Evolutionary conservation across 2,329 filamentous ascomycete species (phyloP).

Genomic region (Nemania sp.): DNA sequence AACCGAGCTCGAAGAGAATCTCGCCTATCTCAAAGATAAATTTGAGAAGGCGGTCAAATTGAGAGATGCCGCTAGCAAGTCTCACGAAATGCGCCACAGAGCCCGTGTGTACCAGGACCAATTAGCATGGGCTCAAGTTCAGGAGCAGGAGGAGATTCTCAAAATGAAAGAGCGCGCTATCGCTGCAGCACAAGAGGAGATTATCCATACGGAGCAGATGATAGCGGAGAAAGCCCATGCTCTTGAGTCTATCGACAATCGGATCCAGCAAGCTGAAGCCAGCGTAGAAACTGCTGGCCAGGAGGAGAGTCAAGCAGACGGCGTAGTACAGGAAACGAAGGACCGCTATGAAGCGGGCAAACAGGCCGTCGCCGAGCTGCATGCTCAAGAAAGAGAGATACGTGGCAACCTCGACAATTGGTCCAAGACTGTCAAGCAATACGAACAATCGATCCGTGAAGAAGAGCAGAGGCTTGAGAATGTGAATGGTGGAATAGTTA

Average conservation of each 20-base stretch:
- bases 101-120: constrained; percentile 65
- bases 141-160: constrained; percentile 68
- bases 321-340: constrained; percentile 54
- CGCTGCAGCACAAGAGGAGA: constrained; percentile 41
- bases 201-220: constrained; percentile 42
- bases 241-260: constrained; percentile 53
- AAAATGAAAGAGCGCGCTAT: constrained; percentile 39
- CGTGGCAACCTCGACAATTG: constrained; percentile 60
- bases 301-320: constrained; percentile 52
- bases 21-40: constrained; percentile 62
- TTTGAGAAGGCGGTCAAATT: constrained; percentile 66
- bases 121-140: constrained; percentile 86
- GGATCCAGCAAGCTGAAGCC: constrained; percentile 46
- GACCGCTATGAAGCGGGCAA: constrained; percentile 58
- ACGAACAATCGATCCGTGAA: constrained; percentile 53
- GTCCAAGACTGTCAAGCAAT: constrained; percentile 50
- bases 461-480: constrained; percentile 67
- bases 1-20: constrained; percentile 62
- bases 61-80: constrained; percentile 67
- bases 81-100: constrained; percentile 66
- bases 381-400: constrained; percentile 69
- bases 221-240: constrained; percentile 54
- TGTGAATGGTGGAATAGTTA: constrained; percentile 71
- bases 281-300: constrained; percentile 49
- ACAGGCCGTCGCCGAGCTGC: constrained; percentile 57